Percentiles rank a stretch among this genome's conserved stretches.
phyloP scores from a whole-genome alignment of 805 yeast genomes.

The Millerozyma acaciae region DNA sequence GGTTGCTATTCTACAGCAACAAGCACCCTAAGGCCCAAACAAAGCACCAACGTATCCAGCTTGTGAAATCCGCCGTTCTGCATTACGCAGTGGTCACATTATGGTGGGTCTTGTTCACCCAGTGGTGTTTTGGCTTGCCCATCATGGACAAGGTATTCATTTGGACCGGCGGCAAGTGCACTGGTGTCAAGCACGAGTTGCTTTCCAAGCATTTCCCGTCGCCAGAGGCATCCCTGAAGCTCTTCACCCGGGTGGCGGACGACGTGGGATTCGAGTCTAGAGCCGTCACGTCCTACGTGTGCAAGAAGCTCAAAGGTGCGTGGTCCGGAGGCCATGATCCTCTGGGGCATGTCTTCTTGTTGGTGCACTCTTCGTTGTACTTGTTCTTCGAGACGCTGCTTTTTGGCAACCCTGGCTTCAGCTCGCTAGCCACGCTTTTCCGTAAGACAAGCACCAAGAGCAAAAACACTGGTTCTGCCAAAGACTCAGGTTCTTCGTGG shows the following conservation, averaged over 20 bases:
- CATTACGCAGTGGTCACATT: conserved; percentile 55
- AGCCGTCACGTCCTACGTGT: conserved; percentile 27
- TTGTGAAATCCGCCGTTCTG: conserved; percentile 19
- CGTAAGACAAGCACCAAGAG: not conserved
- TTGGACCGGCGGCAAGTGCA: conserved; percentile 80
- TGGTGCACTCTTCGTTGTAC: conserved; percentile 62
- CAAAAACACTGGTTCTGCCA: not conserved
- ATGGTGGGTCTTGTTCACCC: conserved; percentile 88
- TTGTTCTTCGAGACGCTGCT: conserved; percentile 60
- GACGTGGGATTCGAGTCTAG: conserved; percentile 12
- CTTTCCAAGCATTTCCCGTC: not conserved
- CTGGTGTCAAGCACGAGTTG: conserved; percentile 16
- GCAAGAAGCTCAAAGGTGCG: conserved; percentile 46
- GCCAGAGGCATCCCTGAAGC: not conserved
- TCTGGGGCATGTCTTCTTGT: conserved; percentile 84
- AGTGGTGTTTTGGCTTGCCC: conserved; percentile 82
- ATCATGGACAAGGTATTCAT: conserved; percentile 83
- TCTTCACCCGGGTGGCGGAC: conserved; percentile 1
- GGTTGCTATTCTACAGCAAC: conserved; percentile 8
- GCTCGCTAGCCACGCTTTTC: not conserved
- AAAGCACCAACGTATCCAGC: conserved; percentile 4
- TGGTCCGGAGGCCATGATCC: conserved; percentile 96
- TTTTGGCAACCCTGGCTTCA: conserved; percentile 28
- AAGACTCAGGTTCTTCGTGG: too few relatives aligned
- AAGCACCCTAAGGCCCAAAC: conserved; percentile 7